Conservation (phyloP, 2,329 filamentous ascomycete species). For the Cladosporium colombiae region DNA sequence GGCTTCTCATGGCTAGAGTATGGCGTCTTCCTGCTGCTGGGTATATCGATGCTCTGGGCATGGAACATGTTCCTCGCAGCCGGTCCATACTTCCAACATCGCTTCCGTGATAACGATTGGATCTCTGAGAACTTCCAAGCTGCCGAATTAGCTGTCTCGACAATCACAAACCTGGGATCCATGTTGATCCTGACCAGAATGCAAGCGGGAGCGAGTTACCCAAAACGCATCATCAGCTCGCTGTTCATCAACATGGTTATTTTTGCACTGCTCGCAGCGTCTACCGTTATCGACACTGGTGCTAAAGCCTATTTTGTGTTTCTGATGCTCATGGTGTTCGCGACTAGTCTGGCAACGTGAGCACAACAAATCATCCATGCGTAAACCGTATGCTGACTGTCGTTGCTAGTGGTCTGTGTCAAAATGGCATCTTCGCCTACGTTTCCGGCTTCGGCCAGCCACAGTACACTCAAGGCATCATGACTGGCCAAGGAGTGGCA, state of each 20-base stretch:
- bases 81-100: constrained; percentile 85
- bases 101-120: constrained; percentile 71
- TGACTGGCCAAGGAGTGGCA: constrained; percentile 90
- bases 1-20: constrained; percentile 85
- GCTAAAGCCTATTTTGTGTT: constrained; percentile 75
- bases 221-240: constrained; percentile 76
- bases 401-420: constrained; percentile 65
- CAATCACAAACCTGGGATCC: constrained; percentile 74
- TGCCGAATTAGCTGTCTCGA: constrained; percentile 82
- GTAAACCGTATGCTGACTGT: background rate
- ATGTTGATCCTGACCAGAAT: constrained; percentile 77
- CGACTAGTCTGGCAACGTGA: constrained; percentile 71
- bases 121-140: constrained; percentile 84
- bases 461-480: constrained; percentile 94
- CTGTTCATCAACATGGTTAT: constrained; percentile 75
- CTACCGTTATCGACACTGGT: constrained; percentile 65
- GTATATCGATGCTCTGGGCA: constrained; percentile 94
- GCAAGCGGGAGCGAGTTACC: constrained; percentile 82
- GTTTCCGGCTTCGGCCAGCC: constrained; percentile 79
- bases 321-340: constrained; percentile 76
- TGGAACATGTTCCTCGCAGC: constrained; percentile 99
- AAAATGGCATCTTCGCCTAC: constrained; percentile 94
- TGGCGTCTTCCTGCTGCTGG: constrained; percentile 77
- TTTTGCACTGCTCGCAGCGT: constrained; percentile 77
- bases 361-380: background rate